Percentiles rank a stretch among this genome's conserved stretches.
These are phyloP conservation scores for Penicillium sp. DNA, from an alignment of 2,329 filamentous ascomycete genomes.

Conservation along the genomic window DNA sequence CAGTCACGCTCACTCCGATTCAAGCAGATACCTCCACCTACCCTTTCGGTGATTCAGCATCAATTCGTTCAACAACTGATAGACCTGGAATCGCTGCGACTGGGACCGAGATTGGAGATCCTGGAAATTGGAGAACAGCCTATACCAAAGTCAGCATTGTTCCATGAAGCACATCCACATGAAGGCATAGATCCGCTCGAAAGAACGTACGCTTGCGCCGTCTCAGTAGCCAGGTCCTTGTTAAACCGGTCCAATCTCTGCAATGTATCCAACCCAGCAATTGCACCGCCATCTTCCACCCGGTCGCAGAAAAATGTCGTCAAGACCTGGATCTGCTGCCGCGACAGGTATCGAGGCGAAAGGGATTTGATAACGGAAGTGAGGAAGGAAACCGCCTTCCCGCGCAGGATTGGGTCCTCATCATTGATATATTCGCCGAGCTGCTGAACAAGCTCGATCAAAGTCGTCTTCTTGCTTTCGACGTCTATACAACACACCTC, in stretches of 20 bases:
- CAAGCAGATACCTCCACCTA: conserved; percentile 29
- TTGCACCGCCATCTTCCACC: conserved; percentile 65
- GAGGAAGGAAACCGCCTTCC: conserved; percentile 59
- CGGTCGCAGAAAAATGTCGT: conserved; percentile 68
- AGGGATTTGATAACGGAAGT: conserved; percentile 52
- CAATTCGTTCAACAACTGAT: conserved; percentile 64
- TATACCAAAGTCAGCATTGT: conserved; percentile 31
- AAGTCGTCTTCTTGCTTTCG: conserved; percentile 62
- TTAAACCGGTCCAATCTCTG: conserved; percentile 66
- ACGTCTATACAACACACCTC: conserved; percentile 50
- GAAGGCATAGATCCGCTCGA: background rate
- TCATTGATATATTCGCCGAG: conserved; percentile 70
- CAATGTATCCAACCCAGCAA: conserved; percentile 62
- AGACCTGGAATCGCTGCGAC: conserved; percentile 66
- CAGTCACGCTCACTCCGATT: conserved; percentile 10
- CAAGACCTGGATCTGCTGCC: conserved; percentile 66
- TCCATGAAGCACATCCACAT: too few species aligned
- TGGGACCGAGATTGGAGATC: conserved; percentile 65
- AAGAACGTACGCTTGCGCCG: conserved; percentile 56
- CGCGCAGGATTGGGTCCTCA: conserved; percentile 63
- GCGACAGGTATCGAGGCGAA: conserved; percentile 59
- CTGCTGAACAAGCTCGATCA: conserved; percentile 66
- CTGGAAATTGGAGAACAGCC: conserved; percentile 57
- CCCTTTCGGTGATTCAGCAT: conserved; percentile 65
- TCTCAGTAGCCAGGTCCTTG: conserved; percentile 57